Evolutionary conservation across 2,329 filamentous ascomycete genomes (phyloP).

Genomic region (Calonectria hawksworthii): DNA sequence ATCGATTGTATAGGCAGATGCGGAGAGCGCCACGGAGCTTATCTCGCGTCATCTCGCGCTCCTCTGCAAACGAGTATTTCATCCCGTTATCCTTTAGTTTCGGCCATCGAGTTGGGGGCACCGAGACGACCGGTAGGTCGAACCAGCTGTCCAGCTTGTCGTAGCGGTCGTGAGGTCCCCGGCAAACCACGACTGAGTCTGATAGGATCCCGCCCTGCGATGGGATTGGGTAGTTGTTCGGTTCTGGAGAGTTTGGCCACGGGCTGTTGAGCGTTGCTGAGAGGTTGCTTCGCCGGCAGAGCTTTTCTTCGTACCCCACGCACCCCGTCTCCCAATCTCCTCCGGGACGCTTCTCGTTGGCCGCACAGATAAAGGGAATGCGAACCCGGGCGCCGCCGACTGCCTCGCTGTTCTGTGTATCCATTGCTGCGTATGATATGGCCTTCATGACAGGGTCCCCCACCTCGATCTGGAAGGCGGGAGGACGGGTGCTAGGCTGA

Average conservation of each 20-base stretch:
- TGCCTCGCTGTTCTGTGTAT: conserved; percentile 54
- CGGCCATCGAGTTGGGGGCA: conserved; percentile 79
- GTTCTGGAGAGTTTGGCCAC: conserved; percentile 60
- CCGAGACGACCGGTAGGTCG: conserved; percentile 79
- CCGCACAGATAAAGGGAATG: conserved; percentile 79
- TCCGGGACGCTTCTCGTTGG: conserved; percentile 82
- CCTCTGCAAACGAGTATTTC: conserved; percentile 79
- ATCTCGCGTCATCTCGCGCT: conserved; percentile 78
- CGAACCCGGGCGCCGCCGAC: conserved; percentile 51
- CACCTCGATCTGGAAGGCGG: conserved; percentile 64
- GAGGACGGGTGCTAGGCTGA: conserved; percentile 54
- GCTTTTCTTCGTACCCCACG: conserved; percentile 70
- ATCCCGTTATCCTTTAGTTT: conserved; percentile 78
- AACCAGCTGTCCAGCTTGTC: conserved; percentile 68
- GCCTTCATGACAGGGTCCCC: conserved; percentile 74
- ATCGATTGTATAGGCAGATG: conserved; percentile 74
- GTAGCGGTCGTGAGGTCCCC: conserved; percentile 77
- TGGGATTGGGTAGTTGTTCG: conserved; percentile 78
- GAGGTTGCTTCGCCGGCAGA: conserved; percentile 81
- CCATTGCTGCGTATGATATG: conserved; percentile 65
- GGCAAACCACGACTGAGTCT: conserved; percentile 79
- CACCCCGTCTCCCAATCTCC: conserved; percentile 83
- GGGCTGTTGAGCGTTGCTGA: conserved; percentile 77
- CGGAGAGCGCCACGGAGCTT: conserved; percentile 80
- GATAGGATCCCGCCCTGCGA: conserved; percentile 79